Evolutionary conservation across 2,329 filamentous ascomycete genomes (phyloP), one percentile per base, ranked within the genome.

Genomic region (Ophiostoma perfectum): DNA sequence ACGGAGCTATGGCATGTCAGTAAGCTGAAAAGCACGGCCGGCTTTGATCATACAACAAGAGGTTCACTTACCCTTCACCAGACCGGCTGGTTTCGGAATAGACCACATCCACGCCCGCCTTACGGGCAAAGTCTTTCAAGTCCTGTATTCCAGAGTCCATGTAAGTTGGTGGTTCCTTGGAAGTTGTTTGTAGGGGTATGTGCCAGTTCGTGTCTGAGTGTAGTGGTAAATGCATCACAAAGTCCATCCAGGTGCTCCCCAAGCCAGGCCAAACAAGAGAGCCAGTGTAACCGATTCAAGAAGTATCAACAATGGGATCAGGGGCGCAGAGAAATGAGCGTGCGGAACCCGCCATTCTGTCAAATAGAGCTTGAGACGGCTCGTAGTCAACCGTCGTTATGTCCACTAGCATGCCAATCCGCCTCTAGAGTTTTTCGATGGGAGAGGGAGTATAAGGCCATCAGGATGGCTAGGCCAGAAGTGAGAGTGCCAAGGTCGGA

Each of bases 61-160:
- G 36, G 9, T 3, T n/a, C 2, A 94, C 94, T 86, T 91, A 92
- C 73, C 93, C 92, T 78, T 96, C 92, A 73, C 90, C 90, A 78
- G 96, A 93, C 76, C 94, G 93, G 75, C 89, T 90, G 70, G 96
- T 96, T 82, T 99, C 95, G 73, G 93, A 97, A 79, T 97, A 99
- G 76, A 99, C 95, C 73, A 99, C 95, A 79, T 98, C 95, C 80
- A 97, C 87, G 80, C 93, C 93, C 79, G 94, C 96, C 80, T 96
- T 92, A 78, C 95, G 93, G 72, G 95, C 95, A 81, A 99, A 99
- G 80, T 99, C 95, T 91, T 99, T 99, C 67, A 99, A 88, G 81
- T 99, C 95, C 95, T 99, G 93, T 67, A 82, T 89, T 83, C 85
- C 85, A 88, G 84, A 85, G 81, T 86, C 86, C 86, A 86, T 85